Evolutionary conservation across 2,329 filamentous ascomycete species (phyloP).

Genomic region (Fonsecaea pedrosoi): DNA sequence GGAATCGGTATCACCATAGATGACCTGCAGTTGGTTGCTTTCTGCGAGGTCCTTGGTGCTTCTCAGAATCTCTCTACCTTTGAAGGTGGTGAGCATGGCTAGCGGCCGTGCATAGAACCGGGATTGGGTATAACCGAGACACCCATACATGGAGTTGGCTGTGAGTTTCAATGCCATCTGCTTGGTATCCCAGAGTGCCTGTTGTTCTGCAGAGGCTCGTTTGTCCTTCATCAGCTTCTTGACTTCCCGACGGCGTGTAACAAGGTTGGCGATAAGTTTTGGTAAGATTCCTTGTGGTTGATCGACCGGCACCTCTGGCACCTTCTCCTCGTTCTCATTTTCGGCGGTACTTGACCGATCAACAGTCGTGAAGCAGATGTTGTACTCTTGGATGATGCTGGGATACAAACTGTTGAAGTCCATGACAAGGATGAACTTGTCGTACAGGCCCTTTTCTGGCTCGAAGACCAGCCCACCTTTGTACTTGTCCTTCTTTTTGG

Average conservation of each 20-base stretch:
- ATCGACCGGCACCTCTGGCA: constrained; percentile 77
- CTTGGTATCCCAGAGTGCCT: constrained; percentile 97
- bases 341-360: constrained; percentile 70
- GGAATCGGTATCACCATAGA: constrained; percentile 98
- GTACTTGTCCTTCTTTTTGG: constrained; percentile 99
- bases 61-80: constrained; percentile 94
- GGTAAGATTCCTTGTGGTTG: constrained; percentile 86
- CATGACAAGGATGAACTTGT: constrained; percentile 99
- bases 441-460: constrained; percentile 94
- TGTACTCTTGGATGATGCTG: constrained; percentile 98
- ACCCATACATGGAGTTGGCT: constrained; percentile 99
- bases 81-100: constrained; percentile 94
- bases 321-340: constrained; percentile 81
- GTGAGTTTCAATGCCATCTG: constrained; percentile 96
- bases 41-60: constrained; percentile 97
- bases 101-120: constrained; percentile 96
- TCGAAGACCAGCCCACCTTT: constrained; percentile 99
- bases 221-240: constrained; percentile 98
- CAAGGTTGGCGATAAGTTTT: constrained; percentile 87
- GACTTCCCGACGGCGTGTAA: constrained; percentile 85
- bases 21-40: constrained; percentile 87
- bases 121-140: constrained; percentile 94
- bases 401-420: constrained; percentile 99
- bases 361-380: constrained; percentile 99
- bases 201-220: constrained; percentile 79